Percentiles rank a stretch among this genome's conserved stretches.
phyloP scores from a whole-genome alignment of 352 stramenopile species.

The Pythium dissotocum region DNA sequence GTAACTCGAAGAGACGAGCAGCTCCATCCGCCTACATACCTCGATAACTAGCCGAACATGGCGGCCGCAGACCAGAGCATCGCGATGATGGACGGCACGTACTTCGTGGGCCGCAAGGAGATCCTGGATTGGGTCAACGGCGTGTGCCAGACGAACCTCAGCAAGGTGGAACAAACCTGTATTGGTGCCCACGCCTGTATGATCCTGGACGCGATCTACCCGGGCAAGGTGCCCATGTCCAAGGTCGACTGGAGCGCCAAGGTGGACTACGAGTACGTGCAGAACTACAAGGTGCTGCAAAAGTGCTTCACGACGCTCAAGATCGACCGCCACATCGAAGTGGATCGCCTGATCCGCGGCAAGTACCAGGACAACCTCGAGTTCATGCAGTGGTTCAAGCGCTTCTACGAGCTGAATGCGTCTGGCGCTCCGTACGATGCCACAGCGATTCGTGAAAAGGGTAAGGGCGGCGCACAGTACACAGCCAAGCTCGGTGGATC shows the following conservation, averaged over 20 bases:
- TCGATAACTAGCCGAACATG: constrained; percentile 37
- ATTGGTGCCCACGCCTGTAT: constrained; percentile 97
- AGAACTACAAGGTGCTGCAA: constrained; percentile 99
- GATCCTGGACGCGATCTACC: constrained; percentile 95
- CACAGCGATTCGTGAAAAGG: constrained; percentile 88
- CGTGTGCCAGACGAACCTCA: constrained; percentile 92
- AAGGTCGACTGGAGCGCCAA: constrained; percentile 98
- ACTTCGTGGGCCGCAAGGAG: constrained; percentile 96
- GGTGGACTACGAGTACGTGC: constrained; percentile 97
- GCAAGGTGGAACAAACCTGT: constrained; percentile 97
- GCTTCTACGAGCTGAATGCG: constrained; percentile 91
- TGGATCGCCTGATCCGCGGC: constrained; percentile 96
- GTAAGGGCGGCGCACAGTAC: constrained; percentile 91
- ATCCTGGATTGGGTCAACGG: constrained; percentile 99
- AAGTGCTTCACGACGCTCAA: constrained; percentile 95
- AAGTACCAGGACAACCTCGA: constrained; percentile 99
- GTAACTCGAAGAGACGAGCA: not conserved
- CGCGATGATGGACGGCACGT: constrained; percentile 96
- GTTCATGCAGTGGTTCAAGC: constrained; percentile 99
- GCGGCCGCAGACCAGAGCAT: constrained; percentile 84
- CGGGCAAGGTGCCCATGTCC: constrained; percentile 94
- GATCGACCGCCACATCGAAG: constrained; percentile 96
- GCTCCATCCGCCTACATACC: constrained; percentile 1
- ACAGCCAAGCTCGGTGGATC: constrained; percentile 64
- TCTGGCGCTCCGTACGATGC: constrained; percentile 93